Conservation (phyloP, 306 rosid genomes). For the Leucaena leucocephala region DNA sequence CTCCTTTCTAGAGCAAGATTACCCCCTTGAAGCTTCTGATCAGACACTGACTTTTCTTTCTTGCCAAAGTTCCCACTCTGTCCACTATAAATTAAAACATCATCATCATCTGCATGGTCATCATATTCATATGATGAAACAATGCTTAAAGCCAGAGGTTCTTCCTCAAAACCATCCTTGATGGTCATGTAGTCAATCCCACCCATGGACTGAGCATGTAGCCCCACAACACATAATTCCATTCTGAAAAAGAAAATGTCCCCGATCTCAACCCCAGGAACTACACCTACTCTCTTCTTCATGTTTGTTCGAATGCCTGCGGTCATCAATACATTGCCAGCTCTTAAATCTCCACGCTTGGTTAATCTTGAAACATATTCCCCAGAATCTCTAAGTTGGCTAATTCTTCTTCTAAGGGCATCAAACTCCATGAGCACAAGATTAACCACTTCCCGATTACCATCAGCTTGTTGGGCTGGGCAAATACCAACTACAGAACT, state of each 20-base stretch:
- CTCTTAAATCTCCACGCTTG: conserved; percentile 62
- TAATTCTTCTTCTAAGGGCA: conserved; percentile 61
- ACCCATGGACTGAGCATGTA: conserved; percentile 69
- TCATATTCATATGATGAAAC: conserved; percentile 65
- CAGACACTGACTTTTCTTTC: conserved; percentile 53
- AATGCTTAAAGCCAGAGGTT: conserved; percentile 64
- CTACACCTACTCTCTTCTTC: conserved; percentile 55
- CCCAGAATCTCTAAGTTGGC: conserved; percentile 64
- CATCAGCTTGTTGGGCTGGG: conserved; percentile 41
- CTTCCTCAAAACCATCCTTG: conserved; percentile 50
- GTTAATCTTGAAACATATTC: conserved; percentile 28
- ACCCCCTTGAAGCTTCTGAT: conserved; percentile 79
- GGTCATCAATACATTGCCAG: conserved; percentile 47
- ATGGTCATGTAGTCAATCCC: conserved; percentile 61
- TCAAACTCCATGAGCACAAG: conserved; percentile 53
- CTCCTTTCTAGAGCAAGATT: conserved; percentile 72
- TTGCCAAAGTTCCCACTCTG: conserved; percentile 62
- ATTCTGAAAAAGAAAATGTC: conserved; percentile 68
- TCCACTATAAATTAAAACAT: conserved; percentile 67
- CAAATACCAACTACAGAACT: conserved; percentile 33
- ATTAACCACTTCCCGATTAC: conserved; percentile 45
- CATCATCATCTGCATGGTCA: conserved; percentile 49
- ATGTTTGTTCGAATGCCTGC: conserved; percentile 59
- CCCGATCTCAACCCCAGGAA: conserved; percentile 69
- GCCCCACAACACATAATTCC: conserved; percentile 63